Evolutionary conservation across 2,329 filamentous ascomycete genomes (phyloP).

Genomic region (Alternaria brassicicola): DNA sequence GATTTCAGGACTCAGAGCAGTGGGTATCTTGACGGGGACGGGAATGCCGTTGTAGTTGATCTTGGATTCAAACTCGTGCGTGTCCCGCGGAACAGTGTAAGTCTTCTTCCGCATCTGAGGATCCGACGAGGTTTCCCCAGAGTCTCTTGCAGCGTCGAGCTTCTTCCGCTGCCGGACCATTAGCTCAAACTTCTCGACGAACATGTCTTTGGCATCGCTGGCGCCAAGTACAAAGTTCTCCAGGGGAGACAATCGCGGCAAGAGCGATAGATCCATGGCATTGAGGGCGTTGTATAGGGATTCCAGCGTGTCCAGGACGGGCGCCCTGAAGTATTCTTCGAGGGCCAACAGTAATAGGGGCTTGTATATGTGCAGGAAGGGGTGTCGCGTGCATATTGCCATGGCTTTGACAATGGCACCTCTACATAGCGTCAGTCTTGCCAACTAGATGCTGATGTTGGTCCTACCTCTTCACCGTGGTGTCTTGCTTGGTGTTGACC

Average conservation of each 20-base stretch:
- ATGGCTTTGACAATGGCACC: slow-evolving; percentile 96
- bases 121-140: slow-evolving; percentile 45
- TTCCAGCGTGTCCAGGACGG: slow-evolving; percentile 83
- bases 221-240: slow-evolving; percentile 87
- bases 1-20: slow-evolving; percentile 90
- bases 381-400: slow-evolving; percentile 97
- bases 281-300: slow-evolving; percentile 93
- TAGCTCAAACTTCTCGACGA: slow-evolving; percentile 95
- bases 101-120: slow-evolving; percentile 57
- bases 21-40: slow-evolving; percentile 94
- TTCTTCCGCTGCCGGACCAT: slow-evolving; percentile 85
- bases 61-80: slow-evolving; percentile 95
- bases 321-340: slow-evolving; percentile 95
- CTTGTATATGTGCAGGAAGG: slow-evolving; percentile 99
- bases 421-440: slow-evolving; percentile 54
- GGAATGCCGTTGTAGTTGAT: slow-evolving; percentile 97
- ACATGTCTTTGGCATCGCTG: slow-evolving; percentile 93
- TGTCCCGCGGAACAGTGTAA: slow-evolving; percentile 86
- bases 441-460: background rate
- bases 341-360: slow-evolving; percentile 87
- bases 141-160: slow-evolving; percentile 59
- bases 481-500: slow-evolving; percentile 98
- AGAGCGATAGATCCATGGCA: slow-evolving; percentile 91
- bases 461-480: slow-evolving; percentile 73
- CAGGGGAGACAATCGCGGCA: slow-evolving; percentile 82